Evolutionary conservation across 306 rosid species (phyloP), one percentile per base, ranked within the genome.

Genomic region (Quercus gilva): DNA sequence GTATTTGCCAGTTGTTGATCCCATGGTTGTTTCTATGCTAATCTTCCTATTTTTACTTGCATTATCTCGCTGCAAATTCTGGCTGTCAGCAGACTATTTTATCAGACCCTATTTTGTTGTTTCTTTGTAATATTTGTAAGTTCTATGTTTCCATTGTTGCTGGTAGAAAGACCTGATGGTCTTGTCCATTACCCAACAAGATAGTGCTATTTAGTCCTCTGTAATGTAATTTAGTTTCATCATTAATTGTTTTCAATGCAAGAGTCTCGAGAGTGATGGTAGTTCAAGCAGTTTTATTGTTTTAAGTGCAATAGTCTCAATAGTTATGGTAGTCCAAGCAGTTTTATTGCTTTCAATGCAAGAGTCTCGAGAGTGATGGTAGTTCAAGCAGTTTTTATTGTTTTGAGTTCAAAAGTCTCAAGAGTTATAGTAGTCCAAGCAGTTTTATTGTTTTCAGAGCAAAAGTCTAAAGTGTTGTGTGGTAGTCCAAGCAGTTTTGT

Each of bases 61-160:
- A 85, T 75, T 79, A 25, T 85, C 89, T 84, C 71, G 76, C 58
- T 89, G 97, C 86, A 64, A 69, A 73, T 67, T 71, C 71, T 78
- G 61, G 31, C 78, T 7, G 8, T 75, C 11, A 37, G 71, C 78
- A 68, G 43, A 78, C 83, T 77, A 71, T 80, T 31, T 78, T 68
- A 77, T 81, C 68, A 33, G 74, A 31, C 23, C 45, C 72, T 82
- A 52, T 82, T 41, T 41, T 77, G 53, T 78, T 87, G 88, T 87
- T 87, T 87, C 72, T 85, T 74, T 82, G 87, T 85, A 82, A 85
- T 86, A 84, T 84, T 78, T 78, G 82, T 31, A 76, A 55, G 83
- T 74, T 68, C 53, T 78, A 74, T 80, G 81, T 57, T 79, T 69
- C 65, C 79, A n/a, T 21, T 81, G 79, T 84, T 74, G 69, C 74